Conservation (phyloP, 2,329 filamentous ascomycete species). For the Pyrenophora tritici-repentis region DNA sequence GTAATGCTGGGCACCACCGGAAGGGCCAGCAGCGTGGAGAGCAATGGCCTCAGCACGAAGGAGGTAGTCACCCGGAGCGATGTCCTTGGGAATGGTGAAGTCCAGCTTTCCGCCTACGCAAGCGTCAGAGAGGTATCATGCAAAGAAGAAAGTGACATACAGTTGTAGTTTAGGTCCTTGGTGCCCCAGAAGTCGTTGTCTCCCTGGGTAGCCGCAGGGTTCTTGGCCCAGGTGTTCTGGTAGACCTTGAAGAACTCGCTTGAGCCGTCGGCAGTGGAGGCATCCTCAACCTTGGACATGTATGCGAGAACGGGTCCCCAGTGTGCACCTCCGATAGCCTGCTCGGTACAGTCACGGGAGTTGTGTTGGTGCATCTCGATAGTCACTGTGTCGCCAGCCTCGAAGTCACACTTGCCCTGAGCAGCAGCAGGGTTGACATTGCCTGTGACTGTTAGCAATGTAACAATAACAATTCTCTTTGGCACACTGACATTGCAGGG, state of each 20-base stretch:
- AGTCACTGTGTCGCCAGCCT: conserved; percentile 34
- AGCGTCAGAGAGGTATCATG: background rate
- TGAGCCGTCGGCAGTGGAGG: conserved; percentile 50
- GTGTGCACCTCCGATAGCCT: conserved; percentile 49
- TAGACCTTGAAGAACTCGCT: conserved; percentile 58
- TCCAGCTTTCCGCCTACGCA: conserved; percentile 27
- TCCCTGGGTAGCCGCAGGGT: conserved; percentile 45
- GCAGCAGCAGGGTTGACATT: conserved; percentile 35
- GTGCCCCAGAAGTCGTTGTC: conserved; percentile 49
- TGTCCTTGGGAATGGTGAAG: conserved; percentile 46
- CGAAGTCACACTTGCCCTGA: conserved; percentile 33
- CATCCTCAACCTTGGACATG: conserved; percentile 50
- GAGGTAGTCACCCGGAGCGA: conserved; percentile 52
- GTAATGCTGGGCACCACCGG: conserved; percentile 54
- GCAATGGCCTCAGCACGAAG: conserved; percentile 54
- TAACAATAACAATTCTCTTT: background rate
- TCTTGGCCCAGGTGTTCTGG: conserved; percentile 46
- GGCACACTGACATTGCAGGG: conserved; percentile 28
- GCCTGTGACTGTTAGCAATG: conserved; percentile 12
- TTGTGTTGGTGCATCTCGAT: conserved; percentile 41
- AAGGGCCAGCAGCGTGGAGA: conserved; percentile 48
- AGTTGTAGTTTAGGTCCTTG: conserved; percentile 51
- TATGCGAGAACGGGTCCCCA: conserved; percentile 60
- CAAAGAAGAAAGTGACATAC: background rate
- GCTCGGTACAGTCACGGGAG: conserved; percentile 27